Evolutionary conservation across 2,329 filamentous ascomycete genomes (phyloP).

Genomic region (Daldinia sp.): DNA sequence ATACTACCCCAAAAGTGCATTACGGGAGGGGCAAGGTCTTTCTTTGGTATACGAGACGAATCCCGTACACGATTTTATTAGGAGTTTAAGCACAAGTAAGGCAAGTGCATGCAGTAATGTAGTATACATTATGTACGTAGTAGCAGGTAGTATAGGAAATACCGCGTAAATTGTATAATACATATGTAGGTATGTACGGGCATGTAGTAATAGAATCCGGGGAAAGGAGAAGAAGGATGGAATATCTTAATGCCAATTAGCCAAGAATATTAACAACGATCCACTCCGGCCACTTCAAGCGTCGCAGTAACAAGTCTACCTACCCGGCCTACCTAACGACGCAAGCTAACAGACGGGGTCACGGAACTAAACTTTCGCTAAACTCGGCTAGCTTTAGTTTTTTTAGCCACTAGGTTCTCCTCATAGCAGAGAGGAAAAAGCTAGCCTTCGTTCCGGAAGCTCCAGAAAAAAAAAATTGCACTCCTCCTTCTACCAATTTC

Average conservation of each 20-base stretch:
- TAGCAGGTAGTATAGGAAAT: background rate
- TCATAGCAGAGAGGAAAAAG: constrained; percentile 10
- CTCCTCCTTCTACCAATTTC: constrained; percentile 17
- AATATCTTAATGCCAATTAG: background rate
- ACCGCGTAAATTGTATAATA: constrained; percentile 10
- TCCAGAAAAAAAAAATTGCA: constrained; percentile 19
- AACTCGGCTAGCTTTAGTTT: constrained; percentile 30
- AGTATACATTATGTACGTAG: constrained; percentile 15
- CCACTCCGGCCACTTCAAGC: background rate
- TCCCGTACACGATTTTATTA: background rate
- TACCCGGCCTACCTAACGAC: background rate
- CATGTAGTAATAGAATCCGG: constrained; percentile 34
- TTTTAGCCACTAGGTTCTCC: constrained; percentile 27
- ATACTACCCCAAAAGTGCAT: constrained; percentile 5
- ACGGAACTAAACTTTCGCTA: constrained; percentile 29
- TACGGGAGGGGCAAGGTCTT: background rate
- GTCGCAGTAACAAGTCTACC: background rate
- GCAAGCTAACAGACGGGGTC: constrained; percentile 19
- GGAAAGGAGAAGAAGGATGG: constrained; percentile 24
- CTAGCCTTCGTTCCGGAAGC: constrained; percentile 18
- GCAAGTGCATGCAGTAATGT: constrained; percentile 11
- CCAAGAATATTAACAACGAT: constrained; percentile 5
- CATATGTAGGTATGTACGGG: background rate
- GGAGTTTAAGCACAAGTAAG: background rate
- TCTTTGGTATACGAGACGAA: constrained; percentile 1